phyloP scores from a whole-genome alignment of 768 basidiomycete genomes.

The Boletus pseudo-olivaceus region DNA sequence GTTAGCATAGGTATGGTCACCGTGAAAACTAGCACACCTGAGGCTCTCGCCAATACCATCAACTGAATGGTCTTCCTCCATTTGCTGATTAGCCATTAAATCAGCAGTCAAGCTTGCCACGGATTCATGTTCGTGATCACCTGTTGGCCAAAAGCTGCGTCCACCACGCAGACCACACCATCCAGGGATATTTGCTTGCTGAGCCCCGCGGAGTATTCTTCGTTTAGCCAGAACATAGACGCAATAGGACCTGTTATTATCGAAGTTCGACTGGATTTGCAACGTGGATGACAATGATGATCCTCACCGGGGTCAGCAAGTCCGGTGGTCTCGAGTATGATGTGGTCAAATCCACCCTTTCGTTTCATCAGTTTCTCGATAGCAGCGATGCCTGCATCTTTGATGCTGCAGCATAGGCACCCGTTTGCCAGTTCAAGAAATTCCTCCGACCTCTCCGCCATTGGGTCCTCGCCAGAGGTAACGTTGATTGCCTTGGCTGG shows the following conservation, averaged over 20 bases:
- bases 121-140: constrained; percentile 38
- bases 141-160: constrained; percentile 74
- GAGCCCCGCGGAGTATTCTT: constrained; percentile 69
- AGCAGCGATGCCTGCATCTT: constrained; percentile 88
- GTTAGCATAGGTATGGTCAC: neutral
- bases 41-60: constrained; percentile 76
- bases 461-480: constrained; percentile 59
- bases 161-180: constrained; percentile 90
- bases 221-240: constrained; percentile 83
- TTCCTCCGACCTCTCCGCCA: constrained; percentile 69
- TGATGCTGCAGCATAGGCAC: constrained; percentile 97
- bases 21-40: constrained; percentile 44
- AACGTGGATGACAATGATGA: neutral
- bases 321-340: constrained; percentile 93
- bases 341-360: constrained; percentile 91
- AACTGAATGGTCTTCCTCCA: constrained; percentile 68
- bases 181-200: constrained; percentile 74
- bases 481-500: constrained; percentile 86
- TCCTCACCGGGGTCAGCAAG: constrained; percentile 86
- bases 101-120: constrained; percentile 14
- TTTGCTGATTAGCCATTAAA: constrained; percentile 56
- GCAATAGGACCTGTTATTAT: constrained; percentile 68
- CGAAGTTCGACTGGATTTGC: neutral
- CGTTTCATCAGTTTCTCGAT: constrained; percentile 89
- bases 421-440: constrained; percentile 94